These are phyloP conservation scores for Iodosphaeria phyllophila DNA, from an alignment of 2,329 filamentous ascomycete species.

Conservation along the genomic window DNA sequence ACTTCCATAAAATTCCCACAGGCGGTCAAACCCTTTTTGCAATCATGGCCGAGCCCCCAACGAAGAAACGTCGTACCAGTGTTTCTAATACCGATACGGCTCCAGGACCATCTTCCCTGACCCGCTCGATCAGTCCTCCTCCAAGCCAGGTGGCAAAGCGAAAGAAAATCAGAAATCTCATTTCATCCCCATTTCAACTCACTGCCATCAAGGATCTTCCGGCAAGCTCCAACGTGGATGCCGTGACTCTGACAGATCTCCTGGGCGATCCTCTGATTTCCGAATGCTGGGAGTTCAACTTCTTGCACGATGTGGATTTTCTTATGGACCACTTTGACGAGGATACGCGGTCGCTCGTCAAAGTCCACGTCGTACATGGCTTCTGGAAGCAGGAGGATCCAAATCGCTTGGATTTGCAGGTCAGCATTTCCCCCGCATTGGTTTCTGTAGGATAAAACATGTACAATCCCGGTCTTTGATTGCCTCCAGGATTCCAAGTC, in stretches of 20 bases:
- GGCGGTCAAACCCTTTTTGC: too few species aligned
- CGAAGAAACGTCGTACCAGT: conserved; percentile 10
- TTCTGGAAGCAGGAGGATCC: conserved; percentile 50
- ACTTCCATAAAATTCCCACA: too few species aligned
- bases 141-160: conserved; percentile 11
- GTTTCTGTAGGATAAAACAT: too few species aligned
- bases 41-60: conserved; percentile 10
- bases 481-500: too few species aligned
- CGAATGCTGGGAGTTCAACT: conserved; percentile 57
- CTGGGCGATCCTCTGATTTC: conserved; percentile 57
- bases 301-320: conserved; percentile 39
- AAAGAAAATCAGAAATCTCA: conserved; percentile 4
- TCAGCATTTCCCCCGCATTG: conserved; percentile 20
- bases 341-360: conserved; percentile 27
- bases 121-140: conserved; percentile 27
- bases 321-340: conserved; percentile 33
- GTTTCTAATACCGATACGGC: conserved; percentile 1
- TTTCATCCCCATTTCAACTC: conserved; percentile 51
- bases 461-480: too few species aligned
- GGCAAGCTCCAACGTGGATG: conserved; percentile 39
- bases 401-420: conserved; percentile 36
- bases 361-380: conserved; percentile 38
- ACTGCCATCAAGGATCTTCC: conserved; percentile 50
- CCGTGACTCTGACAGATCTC: conserved; percentile 46
- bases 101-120: conserved; percentile 12